A percentile compares a stretch with the other conserved stretches of the same genome.
These are phyloP conservation scores for Macaranga tanarius DNA, from an alignment of 441 rosid genomes.

Conservation along the genomic window DNA sequence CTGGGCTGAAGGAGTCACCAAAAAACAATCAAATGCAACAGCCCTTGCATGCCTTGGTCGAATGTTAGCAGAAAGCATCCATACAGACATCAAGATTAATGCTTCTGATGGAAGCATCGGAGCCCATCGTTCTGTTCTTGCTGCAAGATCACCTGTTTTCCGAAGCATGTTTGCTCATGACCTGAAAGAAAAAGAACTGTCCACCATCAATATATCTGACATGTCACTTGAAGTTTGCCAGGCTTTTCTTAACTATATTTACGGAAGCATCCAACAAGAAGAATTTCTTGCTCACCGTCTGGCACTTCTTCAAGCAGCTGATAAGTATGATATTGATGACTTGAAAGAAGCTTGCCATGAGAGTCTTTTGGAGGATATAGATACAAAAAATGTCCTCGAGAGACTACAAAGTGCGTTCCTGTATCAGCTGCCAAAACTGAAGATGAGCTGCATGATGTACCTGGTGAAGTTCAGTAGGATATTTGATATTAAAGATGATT, in stretches of 20 bases:
- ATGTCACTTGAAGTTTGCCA: constrained; percentile 77
- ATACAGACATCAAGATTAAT: constrained; percentile 70
- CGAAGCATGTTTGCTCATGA: constrained; percentile 75
- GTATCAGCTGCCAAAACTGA: constrained; percentile 63
- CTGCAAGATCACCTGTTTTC: constrained; percentile 86
- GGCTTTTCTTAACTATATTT: constrained; percentile 71
- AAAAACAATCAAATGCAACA: constrained; percentile 48
- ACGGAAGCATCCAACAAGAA: constrained; percentile 66
- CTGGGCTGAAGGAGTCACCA: constrained; percentile 60
- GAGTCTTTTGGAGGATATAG: constrained; percentile 83
- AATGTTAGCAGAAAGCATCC: constrained; percentile 83
- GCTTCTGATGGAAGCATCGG: constrained; percentile 80
- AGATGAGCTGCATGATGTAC: constrained; percentile 73
- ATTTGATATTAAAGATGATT: constrained; percentile 75
- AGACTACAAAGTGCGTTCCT: constrained; percentile 78
- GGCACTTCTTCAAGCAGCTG: constrained; percentile 76
- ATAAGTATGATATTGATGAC: constrained; percentile 75
- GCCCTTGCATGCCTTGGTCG: constrained; percentile 67
- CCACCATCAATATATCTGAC: constrained; percentile 65
- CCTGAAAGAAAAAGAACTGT: constrained; percentile 85
- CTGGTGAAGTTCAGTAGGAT: constrained; percentile 92
- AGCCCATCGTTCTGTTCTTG: constrained; percentile 86
- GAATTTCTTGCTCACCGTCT: constrained; percentile 71
- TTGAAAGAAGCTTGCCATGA: constrained; percentile 80
- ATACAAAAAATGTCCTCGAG: constrained; percentile 73